Evolutionary conservation across 495 filamentous ascomycete species (phyloP).

Genomic region (Astrothelium macrocarpum): DNA sequence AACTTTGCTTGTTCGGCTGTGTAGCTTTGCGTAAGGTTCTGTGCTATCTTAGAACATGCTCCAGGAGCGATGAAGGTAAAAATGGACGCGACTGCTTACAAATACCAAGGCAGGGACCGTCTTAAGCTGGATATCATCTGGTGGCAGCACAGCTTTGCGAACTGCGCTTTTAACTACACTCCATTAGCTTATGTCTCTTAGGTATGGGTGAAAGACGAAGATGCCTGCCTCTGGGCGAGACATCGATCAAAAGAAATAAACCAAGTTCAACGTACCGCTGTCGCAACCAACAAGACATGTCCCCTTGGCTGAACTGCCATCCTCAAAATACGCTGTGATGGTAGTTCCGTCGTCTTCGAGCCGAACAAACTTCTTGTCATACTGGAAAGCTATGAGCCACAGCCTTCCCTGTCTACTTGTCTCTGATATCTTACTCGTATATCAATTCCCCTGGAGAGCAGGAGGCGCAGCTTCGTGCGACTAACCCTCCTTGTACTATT

Average conservation of each 20-base stretch:
- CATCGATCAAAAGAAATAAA: background rate
- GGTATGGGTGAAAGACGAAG: background rate
- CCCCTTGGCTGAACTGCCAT: background rate
- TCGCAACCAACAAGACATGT: background rate
- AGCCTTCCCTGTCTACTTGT: background rate
- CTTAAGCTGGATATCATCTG: background rate
- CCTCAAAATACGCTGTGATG: background rate
- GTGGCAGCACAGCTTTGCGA: background rate
- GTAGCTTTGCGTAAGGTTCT: background rate
- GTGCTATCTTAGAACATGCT: background rate
- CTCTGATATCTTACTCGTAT: conserved; percentile 25
- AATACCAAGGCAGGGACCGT: background rate
- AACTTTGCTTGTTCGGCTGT: conserved; percentile 1
- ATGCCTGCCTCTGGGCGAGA: too few relatives aligned
- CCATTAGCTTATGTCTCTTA: background rate
- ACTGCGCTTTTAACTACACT: background rate
- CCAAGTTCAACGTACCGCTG: background rate
- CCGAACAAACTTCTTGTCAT: background rate
- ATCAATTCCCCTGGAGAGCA: conserved; percentile 33
- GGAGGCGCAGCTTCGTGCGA: conserved; percentile 29
- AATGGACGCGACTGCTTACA: background rate
- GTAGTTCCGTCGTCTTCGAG: background rate
- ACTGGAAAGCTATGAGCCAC: background rate
- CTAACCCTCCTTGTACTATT: conserved; percentile 36
- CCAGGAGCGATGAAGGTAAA: too few relatives aligned